These are phyloP conservation scores for Rhodotorula sp. DNA, from an alignment of 1,284 basidiomycete species.

Conservation along the genomic window DNA sequence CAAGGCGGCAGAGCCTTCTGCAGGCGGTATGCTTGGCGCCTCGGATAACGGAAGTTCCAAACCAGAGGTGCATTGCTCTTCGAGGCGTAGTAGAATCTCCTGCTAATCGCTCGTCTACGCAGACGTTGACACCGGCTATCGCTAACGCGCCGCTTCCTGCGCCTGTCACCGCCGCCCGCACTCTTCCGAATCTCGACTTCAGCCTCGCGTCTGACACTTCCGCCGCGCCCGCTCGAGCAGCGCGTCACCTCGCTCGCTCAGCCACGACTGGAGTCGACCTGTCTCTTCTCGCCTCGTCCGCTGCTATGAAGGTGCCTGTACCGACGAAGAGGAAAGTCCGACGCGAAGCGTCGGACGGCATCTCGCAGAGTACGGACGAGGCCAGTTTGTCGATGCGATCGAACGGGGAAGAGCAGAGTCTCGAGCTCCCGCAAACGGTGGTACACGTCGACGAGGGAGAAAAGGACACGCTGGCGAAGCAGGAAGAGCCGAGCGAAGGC, in stretches of 20 bases:
- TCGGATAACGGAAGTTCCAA: not conserved
- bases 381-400: not conserved
- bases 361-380: conserved; percentile 15
- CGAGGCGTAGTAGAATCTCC: not conserved
- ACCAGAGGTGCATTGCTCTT: not conserved
- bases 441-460: not conserved
- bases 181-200: conserved; percentile 1
- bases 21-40: not conserved
- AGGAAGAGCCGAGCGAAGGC: not conserved
- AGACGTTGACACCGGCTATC: conserved; percentile 11
- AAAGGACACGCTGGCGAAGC: not conserved
- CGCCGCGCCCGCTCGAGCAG: not conserved
- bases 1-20: no score
- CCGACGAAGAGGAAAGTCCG: not conserved
- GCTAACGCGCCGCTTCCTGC: conserved; percentile 12
- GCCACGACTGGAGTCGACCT: not conserved
- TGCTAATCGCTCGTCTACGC: no score
- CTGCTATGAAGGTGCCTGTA: conserved; percentile 8
- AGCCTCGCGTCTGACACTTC: no score
- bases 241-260: not conserved
- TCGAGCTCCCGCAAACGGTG: not conserved
- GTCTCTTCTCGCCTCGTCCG: conserved; percentile 6
- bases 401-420: conserved; percentile 1
- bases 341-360: conserved; percentile 13
- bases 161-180: not conserved